These are phyloP conservation scores for Diaporthe eres DNA, from an alignment of 2,329 filamentous ascomycete genomes.

Conservation along the genomic window DNA sequence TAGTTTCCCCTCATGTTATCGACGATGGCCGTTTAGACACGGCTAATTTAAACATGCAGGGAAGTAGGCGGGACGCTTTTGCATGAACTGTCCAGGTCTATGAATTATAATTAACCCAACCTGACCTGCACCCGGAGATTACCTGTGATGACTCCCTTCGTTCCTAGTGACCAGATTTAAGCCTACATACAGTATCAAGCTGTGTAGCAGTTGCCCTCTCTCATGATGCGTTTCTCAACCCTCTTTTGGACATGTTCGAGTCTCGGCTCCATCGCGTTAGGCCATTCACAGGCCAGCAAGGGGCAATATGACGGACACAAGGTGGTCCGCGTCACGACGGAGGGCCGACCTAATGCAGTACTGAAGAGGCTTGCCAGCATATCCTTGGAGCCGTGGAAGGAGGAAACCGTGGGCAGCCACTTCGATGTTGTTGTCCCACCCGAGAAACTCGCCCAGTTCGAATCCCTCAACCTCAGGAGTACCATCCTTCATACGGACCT, in stretches of 20 bases:
- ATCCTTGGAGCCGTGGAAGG: constrained; percentile 11
- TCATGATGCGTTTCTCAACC: background rate
- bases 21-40: background rate
- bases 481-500: constrained; percentile 3
- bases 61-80: background rate
- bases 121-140: background rate
- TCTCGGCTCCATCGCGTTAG: background rate
- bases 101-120: background rate
- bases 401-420: background rate
- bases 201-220: accelerated
- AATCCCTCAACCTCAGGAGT: constrained; percentile 6
- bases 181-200: no score
- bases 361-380: constrained; percentile 5
- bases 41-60: background rate
- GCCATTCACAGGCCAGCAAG: background rate
- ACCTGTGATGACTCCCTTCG: accelerated
- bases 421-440: constrained; percentile 13
- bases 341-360: background rate
- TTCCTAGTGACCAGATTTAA: background rate
- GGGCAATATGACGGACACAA: constrained; percentile 17
- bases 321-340: background rate
- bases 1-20: constrained; percentile 26
- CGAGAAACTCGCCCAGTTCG: background rate
- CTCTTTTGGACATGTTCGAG: background rate
- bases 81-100: no score